Evolutionary conservation across 768 basidiomycete species (phyloP).

Genomic region (Serpula lacrymans): DNA sequence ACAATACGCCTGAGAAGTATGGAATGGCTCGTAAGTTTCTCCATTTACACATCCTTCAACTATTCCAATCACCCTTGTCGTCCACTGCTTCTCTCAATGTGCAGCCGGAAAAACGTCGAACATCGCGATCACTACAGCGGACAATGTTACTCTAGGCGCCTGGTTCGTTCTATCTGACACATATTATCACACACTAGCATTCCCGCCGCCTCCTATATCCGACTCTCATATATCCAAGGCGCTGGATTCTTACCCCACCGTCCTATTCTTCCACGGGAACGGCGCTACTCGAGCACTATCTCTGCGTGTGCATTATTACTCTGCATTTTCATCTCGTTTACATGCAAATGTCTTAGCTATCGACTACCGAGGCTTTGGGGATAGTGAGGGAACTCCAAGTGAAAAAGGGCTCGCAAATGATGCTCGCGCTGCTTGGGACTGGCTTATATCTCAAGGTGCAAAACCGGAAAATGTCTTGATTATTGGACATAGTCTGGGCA

Average conservation of each 20-base stretch:
- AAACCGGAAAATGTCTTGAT: slow-evolving; percentile 60
- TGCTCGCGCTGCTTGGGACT: slow-evolving; percentile 78
- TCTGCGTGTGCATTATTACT: slow-evolving; percentile 67
- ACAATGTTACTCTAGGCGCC: slow-evolving; percentile 79
- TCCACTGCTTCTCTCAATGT: background rate
- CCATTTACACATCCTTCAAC: no score
- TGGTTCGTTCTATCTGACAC: slow-evolving; percentile 79
- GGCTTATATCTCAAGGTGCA: slow-evolving; percentile 61
- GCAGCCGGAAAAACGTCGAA: slow-evolving; percentile 78
- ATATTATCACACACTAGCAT: slow-evolving; percentile 51
- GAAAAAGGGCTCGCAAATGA: slow-evolving; percentile 72
- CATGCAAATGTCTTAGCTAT: slow-evolving; percentile 76
- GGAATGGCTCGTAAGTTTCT: slow-evolving; percentile 70
- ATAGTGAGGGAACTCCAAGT: slow-evolving; percentile 76
- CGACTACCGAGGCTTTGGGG: slow-evolving; percentile 92
- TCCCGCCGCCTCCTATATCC: slow-evolving; percentile 30
- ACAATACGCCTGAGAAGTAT: slow-evolving; percentile 68
- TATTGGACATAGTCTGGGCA: slow-evolving; percentile 87
- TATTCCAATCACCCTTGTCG: background rate
- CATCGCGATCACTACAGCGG: slow-evolving; percentile 63
- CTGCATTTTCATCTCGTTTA: slow-evolving; percentile 60
- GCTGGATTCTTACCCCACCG: slow-evolving; percentile 57
- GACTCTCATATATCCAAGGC: slow-evolving; percentile 49
- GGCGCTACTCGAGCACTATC: slow-evolving; percentile 71
- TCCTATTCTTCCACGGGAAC: slow-evolving; percentile 95